A percentile compares a stretch with the other conserved stretches of the same genome.
Evolutionary conservation across 331 rosid genomes (phyloP).

Genomic region (Rosa hybrid): DNA sequence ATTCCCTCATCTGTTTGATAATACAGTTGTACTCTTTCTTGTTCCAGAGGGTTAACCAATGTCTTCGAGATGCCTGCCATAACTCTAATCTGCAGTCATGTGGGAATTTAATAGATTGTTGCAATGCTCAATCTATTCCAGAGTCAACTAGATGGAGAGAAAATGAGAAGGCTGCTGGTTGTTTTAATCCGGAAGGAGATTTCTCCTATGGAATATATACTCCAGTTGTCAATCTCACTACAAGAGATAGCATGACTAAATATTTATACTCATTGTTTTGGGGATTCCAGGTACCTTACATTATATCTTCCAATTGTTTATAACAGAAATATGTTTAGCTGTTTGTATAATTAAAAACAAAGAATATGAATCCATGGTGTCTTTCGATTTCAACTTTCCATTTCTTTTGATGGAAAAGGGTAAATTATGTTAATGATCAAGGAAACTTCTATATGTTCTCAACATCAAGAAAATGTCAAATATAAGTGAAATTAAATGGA

Average conservation of each 20-base stretch:
- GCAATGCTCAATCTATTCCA: neutral
- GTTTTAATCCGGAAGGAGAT: slow-evolving; percentile 31
- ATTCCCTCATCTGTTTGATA: neutral
- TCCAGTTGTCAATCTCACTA: slow-evolving; percentile 55
- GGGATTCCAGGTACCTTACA: slow-evolving; percentile 75
- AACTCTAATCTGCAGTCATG: neutral
- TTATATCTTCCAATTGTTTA: neutral
- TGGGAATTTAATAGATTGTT: slow-evolving; percentile 61
- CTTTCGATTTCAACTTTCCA: neutral
- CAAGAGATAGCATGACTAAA: slow-evolving; percentile 38
- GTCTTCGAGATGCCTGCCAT: slow-evolving; percentile 62
- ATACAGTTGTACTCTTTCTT: slow-evolving; percentile 25
- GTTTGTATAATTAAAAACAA: neutral
- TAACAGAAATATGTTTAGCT: neutral
- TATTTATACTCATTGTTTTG: slow-evolving; percentile 68
- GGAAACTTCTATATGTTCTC: neutral
- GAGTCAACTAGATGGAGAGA: slow-evolving; percentile 9
- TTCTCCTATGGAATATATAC: slow-evolving; percentile 56
- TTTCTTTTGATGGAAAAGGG: neutral
- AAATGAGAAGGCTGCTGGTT: slow-evolving; percentile 31
- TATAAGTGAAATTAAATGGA: neutral
- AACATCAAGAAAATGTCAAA: neutral
- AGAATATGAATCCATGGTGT: neutral
- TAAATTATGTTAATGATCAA: neutral
- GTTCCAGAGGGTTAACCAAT: slow-evolving; percentile 76